phyloP scores from a whole-genome alignment of 1,284 basidiomycete genomes.

The Exsudoporus floridanus region DNA sequence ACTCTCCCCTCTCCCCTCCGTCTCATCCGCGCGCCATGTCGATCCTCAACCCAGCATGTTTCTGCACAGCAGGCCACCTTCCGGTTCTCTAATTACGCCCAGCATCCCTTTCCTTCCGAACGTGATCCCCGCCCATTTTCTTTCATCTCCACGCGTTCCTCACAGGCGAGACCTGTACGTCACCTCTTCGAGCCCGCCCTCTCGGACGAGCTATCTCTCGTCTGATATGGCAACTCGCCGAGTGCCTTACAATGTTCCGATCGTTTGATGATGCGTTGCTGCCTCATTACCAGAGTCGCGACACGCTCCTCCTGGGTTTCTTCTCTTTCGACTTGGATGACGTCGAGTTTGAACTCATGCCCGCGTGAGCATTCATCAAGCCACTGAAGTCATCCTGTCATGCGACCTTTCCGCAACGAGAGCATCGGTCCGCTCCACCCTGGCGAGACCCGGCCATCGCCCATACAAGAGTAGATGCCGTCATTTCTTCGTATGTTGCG shows the following conservation, averaged over 20 bases:
- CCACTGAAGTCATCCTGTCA: constrained; percentile 55
- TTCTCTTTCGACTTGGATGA: constrained; percentile 2
- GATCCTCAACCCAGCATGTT: constrained; percentile 10
- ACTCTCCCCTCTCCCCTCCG: constrained; percentile 28
- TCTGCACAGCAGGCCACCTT: constrained; percentile 25
- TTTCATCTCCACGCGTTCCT: constrained; percentile 34
- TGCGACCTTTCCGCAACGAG: constrained; percentile 59
- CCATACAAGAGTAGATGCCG: constrained; percentile 43
- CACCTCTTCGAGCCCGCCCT: constrained; percentile 66
- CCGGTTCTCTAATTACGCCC: constrained; percentile 24
- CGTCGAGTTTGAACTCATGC: constrained; percentile 58
- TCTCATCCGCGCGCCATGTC: constrained; percentile 4
- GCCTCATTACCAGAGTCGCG: constrained; percentile 58
- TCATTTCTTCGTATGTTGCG: constrained; percentile 65
- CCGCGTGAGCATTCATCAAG: constrained; percentile 70
- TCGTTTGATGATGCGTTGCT: constrained; percentile 77
- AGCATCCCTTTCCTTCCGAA: constrained; percentile 6
- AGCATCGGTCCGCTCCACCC: constrained; percentile 43
- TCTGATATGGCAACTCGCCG: constrained; percentile 49
- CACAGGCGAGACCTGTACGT: constrained; percentile 51
- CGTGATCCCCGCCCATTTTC: constrained; percentile 23
- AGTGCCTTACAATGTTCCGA: constrained; percentile 58
- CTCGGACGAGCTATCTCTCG: constrained; percentile 64
- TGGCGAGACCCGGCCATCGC: constrained; percentile 14
- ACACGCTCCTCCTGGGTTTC: constrained; percentile 38